Evolutionary conservation across 176 grass and related monocot species (phyloP), one percentile per base, ranked within the genome.

Genomic region (Phoenix roebelenii): DNA sequence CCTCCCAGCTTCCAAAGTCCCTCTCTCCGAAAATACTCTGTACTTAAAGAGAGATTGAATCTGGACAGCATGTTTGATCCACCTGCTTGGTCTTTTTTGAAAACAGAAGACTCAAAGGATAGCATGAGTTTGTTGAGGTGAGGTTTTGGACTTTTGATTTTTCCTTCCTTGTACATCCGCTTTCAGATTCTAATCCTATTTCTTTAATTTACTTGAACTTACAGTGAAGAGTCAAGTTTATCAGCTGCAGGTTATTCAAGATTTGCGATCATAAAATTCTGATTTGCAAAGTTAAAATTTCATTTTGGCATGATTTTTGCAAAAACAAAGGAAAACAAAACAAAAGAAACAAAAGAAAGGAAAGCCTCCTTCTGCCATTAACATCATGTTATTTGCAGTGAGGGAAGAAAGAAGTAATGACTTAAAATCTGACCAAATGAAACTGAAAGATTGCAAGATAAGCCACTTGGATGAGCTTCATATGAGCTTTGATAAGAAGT

Each of bases 111-210:
- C n/a, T n/a, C n/a, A n/a, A 22, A 59, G 24, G 57, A 59, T 59
- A 24, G 7, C 57, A 23, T 59, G 22, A 59, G 57, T 29, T 59
- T 59, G 22, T 59, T 59, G 17, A 59, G 57, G 57, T 59, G 15
- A 28, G 25, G 16, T 9, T 24, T 25, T 25, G 15, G 16, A 23
- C 20, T 23, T 58, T 58, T 25, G 22, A 12, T 59, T 16, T 26
- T 28, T 25, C 6, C 57, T 15, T 59, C 29, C 24, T 59, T 23
- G 57, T 14, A 24, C 1, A 58, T 58, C 16, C 5, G 26, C 26
- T 28, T 28, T 28, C 5, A 28, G 3, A 28, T 28, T 28, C 26
- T 28, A 28, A 28, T 28, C 26, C 26, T 28, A 28, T 4, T 4
- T 3, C 26, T 28, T 28, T 28, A 4, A 28, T 28, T 28, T 28